These are phyloP conservation scores for Porogramme epimiltina DNA, from an alignment of 1,284 basidiomycete species.

Conservation along the genomic window DNA sequence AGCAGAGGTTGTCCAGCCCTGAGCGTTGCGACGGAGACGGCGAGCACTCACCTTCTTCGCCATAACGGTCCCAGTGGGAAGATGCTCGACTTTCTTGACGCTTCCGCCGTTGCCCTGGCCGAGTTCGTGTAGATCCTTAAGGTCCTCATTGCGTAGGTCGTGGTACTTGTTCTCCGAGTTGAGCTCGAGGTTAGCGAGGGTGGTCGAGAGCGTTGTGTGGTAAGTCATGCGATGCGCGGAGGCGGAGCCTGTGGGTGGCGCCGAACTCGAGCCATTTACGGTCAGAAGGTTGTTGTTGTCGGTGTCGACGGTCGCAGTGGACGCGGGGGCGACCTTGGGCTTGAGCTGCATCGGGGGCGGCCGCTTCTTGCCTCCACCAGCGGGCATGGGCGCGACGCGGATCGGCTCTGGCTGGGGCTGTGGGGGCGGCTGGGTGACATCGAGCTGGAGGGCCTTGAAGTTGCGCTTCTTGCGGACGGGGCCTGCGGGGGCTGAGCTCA, in stretches of 20 bases:
- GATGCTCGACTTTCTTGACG: constrained; percentile 93
- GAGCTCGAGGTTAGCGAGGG: constrained; percentile 73
- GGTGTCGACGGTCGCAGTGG: constrained; percentile 39
- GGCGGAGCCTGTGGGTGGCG: constrained; percentile 40
- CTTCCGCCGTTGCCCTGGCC: constrained; percentile 98
- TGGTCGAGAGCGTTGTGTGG: constrained; percentile 72
- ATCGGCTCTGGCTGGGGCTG: constrained; percentile 43
- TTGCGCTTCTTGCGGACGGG: constrained; percentile 78
- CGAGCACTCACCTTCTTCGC: constrained; percentile 82
- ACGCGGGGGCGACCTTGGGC: constrained; percentile 44
- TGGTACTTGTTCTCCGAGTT: constrained; percentile 71
- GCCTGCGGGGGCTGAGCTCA: constrained; percentile 23
- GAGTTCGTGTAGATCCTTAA: constrained; percentile 85
- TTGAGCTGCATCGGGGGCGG: constrained; percentile 64
- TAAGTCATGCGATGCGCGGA: constrained; percentile 59
- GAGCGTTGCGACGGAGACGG: constrained; percentile 1
- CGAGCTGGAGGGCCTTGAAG: constrained; percentile 74
- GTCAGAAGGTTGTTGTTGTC: constrained; percentile 42
- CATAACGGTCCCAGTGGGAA: constrained; percentile 89
- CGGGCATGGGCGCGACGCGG: constrained; percentile 35
- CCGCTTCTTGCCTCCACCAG: constrained; percentile 50
- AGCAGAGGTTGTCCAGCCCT: constrained; percentile 1
- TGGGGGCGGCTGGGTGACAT: constrained; percentile 49
- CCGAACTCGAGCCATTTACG: constrained; percentile 41
- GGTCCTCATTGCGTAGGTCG: constrained; percentile 80